Evolutionary conservation across 495 filamentous ascomycete genomes (phyloP).

Genomic region (Sabuloglossum arenarium): DNA sequence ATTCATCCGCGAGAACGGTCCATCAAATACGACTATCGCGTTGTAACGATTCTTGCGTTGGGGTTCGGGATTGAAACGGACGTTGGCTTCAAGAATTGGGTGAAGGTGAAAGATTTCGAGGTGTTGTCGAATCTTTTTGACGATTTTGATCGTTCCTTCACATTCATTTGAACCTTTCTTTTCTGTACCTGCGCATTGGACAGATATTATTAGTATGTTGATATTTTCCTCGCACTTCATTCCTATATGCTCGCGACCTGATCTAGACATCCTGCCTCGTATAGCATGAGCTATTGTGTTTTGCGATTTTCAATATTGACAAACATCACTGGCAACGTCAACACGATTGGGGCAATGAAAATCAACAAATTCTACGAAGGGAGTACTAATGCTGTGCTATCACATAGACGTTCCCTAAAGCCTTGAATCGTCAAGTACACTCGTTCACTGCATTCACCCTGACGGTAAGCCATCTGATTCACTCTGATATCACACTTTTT

Average conservation of each 20-base stretch:
- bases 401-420: not conserved
- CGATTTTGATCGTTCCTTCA: not conserved
- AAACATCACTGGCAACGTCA: not conserved
- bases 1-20: not conserved
- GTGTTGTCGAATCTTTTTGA: not conserved
- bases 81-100: not conserved
- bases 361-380: not conserved
- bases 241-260: not conserved
- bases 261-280: not conserved
- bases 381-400: not conserved
- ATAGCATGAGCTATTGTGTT: no score
- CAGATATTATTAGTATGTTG: not conserved
- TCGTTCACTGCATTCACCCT: conserved; percentile 2
- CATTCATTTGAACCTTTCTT: conserved; percentile 1
- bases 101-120: not conserved
- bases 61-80: not conserved
- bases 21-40: not conserved
- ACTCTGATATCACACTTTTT: not conserved
- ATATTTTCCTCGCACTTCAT: not conserved
- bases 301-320: no score
- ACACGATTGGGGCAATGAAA: not conserved
- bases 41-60: not conserved
- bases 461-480: not conserved
- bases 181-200: not conserved
- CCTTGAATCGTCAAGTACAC: conserved; percentile 1